Conservation (phyloP, 2,329 filamentous ascomycete genomes). For the Cercospora sp. region DNA sequence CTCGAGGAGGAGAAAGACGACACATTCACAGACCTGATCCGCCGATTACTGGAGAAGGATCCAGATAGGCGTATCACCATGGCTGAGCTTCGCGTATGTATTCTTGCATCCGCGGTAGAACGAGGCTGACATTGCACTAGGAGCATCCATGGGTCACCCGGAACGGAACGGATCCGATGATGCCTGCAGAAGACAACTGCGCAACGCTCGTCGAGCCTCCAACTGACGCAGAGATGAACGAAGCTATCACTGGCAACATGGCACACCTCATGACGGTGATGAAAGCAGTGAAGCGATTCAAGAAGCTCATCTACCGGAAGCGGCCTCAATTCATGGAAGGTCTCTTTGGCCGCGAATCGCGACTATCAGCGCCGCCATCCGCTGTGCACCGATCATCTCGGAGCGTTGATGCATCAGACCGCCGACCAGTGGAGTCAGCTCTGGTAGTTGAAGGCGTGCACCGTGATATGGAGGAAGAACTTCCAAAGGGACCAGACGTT, state of each 20-base stretch:
- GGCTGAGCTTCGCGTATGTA: slow-evolving; percentile 72
- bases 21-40: slow-evolving; percentile 73
- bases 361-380: slow-evolving; percentile 58
- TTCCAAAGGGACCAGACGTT: slow-evolving; percentile 18
- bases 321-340: slow-evolving; percentile 58
- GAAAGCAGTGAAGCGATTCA: slow-evolving; percentile 89
- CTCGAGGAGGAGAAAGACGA: slow-evolving; percentile 65
- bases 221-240: slow-evolving; percentile 85
- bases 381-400: slow-evolving; percentile 27
- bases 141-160: slow-evolving; percentile 92
- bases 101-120: not conserved
- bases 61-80: slow-evolving; percentile 80
- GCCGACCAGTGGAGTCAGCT: slow-evolving; percentile 50
- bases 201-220: slow-evolving; percentile 76
- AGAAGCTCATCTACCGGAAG: slow-evolving; percentile 64
- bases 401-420: slow-evolving; percentile 55
- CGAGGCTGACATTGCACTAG: slow-evolving; percentile 50
- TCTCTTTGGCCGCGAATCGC: slow-evolving; percentile 59
- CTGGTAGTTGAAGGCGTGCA: slow-evolving; percentile 58
- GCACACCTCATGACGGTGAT: slow-evolving; percentile 83
- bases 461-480: slow-evolving; percentile 41
- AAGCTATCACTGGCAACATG: slow-evolving; percentile 88
- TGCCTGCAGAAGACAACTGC: slow-evolving; percentile 84
- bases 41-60: slow-evolving; percentile 76
- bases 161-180: slow-evolving; percentile 70